Base-by-base conservation (phyloP, 345 rosid species). In the Gossypium mustelinum region DNA sequence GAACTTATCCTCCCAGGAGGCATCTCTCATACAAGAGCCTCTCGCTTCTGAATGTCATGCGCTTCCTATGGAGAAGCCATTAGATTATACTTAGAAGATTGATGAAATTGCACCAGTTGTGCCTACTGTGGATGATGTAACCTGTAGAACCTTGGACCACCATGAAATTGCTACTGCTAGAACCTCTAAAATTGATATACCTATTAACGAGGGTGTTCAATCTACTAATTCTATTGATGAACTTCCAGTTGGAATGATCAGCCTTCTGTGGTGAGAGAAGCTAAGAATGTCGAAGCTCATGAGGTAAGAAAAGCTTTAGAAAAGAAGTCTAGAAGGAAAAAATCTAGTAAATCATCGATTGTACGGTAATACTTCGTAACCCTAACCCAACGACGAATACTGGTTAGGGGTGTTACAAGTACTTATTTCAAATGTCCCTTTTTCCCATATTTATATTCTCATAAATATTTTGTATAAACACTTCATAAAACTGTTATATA, bases 281-380 rank as follows among this genome's bases (percentile, higher is more conserved):
- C 70, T 24, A 89, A 85, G 78, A 80, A 55, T 78, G 80, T 41
- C 74, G 98, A 92, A 79, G 78, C 74, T 48, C 81, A 81, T 68
- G 97, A 88, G 69, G 83, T 76, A 27, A 89, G 82, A 70, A 95
- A 90, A 78, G 75, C 87, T 70, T 82, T 90, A 25, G 97, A 89
- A 76, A 95, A 93, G 89, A 93, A 90, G 86, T 83, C 97, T 20
- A 90, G 87, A 81, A 93, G 87, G 82, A 97, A 91, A 73, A 92
- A 93, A 72, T 79, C 86, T 80, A 65, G 77, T 14, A 93, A 88
- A 84, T 77, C 79, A 18, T 20, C 22, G 22, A 20, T 20, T 20
- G 22, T 20, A 20, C 22, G 22, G 22, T 20, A 20, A 20, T 20
- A 20, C 22, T 20, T 3, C 3, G 0, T 27, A 27, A 27, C 3